Conservation (phyloP, 257 asterid genomes). For the Solanum gracilifrons region DNA sequence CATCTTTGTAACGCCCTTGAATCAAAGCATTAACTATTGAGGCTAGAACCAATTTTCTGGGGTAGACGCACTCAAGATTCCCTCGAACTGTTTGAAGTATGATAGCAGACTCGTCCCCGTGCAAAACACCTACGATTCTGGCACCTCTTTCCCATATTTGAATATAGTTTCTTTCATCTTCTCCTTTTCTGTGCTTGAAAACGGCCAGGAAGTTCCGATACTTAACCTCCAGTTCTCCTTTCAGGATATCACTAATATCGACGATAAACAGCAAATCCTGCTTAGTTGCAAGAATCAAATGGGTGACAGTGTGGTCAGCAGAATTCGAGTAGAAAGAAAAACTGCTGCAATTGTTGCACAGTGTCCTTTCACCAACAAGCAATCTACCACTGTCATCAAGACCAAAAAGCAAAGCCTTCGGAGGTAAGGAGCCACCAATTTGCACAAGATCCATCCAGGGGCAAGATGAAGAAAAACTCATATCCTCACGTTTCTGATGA, state of each 20-base stretch:
- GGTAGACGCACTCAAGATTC: slow-evolving; percentile 88
- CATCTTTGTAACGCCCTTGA: slow-evolving; percentile 69
- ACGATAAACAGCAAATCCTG: slow-evolving; percentile 78
- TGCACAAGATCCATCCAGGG: slow-evolving; percentile 65
- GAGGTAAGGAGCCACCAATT: slow-evolving; percentile 26
- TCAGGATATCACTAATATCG: slow-evolving; percentile 57
- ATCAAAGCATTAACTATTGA: slow-evolving; percentile 70
- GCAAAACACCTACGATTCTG: slow-evolving; percentile 63
- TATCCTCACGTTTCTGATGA: slow-evolving; percentile 51
- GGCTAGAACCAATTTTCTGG: slow-evolving; percentile 78
- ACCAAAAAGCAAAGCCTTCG: slow-evolving; percentile 60
- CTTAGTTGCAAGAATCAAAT: slow-evolving; percentile 67
- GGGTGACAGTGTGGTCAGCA: slow-evolving; percentile 50
- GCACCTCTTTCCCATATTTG: slow-evolving; percentile 90
- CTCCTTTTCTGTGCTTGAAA: slow-evolving; percentile 40
- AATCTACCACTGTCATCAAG: slow-evolving; percentile 73
- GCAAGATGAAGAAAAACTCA: slow-evolving; percentile 61
- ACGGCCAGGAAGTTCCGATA: slow-evolving; percentile 66
- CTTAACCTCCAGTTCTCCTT: slow-evolving; percentile 48
- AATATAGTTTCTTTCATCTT: slow-evolving; percentile 40
- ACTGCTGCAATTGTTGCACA: slow-evolving; percentile 82
- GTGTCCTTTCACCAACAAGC: slow-evolving; percentile 44
- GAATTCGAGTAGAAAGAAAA: slow-evolving; percentile 79
- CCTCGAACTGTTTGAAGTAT: slow-evolving; percentile 83
- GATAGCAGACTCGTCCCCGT: slow-evolving; percentile 93